phyloP scores from a whole-genome alignment of 2,329 filamentous ascomycete species.

The Neoscytalidium dimidiatum region DNA sequence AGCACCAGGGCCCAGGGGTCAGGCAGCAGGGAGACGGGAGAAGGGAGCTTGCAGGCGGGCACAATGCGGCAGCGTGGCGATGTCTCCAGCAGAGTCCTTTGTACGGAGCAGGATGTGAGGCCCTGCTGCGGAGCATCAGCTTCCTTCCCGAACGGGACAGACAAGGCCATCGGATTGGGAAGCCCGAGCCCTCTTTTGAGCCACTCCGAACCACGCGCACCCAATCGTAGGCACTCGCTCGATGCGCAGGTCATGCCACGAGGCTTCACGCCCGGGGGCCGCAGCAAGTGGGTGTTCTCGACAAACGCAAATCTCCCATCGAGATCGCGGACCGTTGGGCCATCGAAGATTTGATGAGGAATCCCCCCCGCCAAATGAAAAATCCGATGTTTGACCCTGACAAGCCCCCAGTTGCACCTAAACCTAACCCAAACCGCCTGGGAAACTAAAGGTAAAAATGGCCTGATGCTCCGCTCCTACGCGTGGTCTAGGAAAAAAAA shows the following conservation, averaged over 20 bases:
- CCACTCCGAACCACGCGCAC: background rate
- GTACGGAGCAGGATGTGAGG: background rate
- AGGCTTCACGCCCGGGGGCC: background rate
- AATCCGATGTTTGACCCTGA: slow-evolving; percentile 5
- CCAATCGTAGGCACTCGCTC: background rate
- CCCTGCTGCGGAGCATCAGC: background rate
- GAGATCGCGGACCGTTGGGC: background rate
- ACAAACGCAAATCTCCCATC: background rate
- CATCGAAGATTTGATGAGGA: background rate
- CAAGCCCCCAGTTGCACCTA: background rate
- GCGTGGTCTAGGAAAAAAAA: background rate
- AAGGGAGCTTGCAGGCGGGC: background rate
- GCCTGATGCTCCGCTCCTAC: background rate
- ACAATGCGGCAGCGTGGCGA: background rate
- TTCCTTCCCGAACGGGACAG: background rate
- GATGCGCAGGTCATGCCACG: too few species aligned
- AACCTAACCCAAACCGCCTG: background rate
- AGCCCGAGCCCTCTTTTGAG: background rate
- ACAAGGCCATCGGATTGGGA: background rate
- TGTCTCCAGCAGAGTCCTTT: too few species aligned
- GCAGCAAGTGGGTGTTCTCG: background rate
- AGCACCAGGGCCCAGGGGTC: too few species aligned
- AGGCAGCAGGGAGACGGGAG: background rate
- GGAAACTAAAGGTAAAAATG: background rate
- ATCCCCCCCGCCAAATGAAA: background rate